Base-by-base conservation (phyloP, 768 basidiomycete species). In the Inosperma sp. region DNA sequence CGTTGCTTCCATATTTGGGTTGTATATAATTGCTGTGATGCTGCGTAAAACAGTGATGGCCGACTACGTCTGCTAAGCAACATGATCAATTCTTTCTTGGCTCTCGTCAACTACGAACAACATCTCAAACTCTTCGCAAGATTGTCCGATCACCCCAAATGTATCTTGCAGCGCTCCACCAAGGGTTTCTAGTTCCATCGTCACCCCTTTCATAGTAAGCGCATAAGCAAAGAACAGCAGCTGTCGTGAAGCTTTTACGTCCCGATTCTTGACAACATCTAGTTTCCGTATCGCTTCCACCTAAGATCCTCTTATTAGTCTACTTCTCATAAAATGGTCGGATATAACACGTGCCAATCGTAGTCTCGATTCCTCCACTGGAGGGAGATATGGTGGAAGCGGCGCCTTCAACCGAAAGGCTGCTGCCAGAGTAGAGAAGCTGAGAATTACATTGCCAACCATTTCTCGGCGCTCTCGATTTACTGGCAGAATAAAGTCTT, bases 171-270 rank as follows among this genome's bases (percentile, higher is more conserved):
- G 72, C 21, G 82, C 87, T 31, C 67, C 68, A 0, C 96, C 95
- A 1, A 98, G 72, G 46, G 71, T 78, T 48, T 96, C 92, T 12
- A 99, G 77, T 61, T 97, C 92, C 45, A 81, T 77, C 7, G 93
- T 96, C 31, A 96, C 88, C 6, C 93, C 92, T 64, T 91, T 87
- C 92, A 96, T 94, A 48, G 90, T 88, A 52, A 93, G 72, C 0
- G 90, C 90, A 59, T 97, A 98, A 1, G 93, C 93, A 59, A 95
- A 94, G 70, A 91, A 97, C 16, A 98, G 75, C 3, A 99, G 73
- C 58, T 96, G 88, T 16, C 84, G 74, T 1, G 92, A 93, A 2
- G 82, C 87, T 59, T 86, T 82, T 12, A 86, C 83, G 27, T 90
- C 83, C 3, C 91, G 79, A 42, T 81, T 83, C 59, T 82, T 86